Evolutionary conservation across 2,329 filamentous ascomycete genomes (phyloP), one percentile per base, ranked within the genome.

Genomic region (Coleophoma crateriformis): DNA sequence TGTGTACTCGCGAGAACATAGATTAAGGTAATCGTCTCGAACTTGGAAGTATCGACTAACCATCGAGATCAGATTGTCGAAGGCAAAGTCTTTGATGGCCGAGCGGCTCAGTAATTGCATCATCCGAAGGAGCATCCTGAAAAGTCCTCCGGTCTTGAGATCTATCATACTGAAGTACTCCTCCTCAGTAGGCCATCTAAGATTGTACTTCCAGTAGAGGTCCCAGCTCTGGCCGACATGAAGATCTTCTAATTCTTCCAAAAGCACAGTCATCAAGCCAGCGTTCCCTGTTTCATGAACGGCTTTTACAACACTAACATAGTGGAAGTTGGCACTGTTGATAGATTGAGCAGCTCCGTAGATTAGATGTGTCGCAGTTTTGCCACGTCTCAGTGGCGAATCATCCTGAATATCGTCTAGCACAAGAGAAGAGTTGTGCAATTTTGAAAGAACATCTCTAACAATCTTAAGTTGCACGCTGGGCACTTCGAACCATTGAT

Each of bases 351-450:
- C 56, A 6, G 43, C 32, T 0, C 69, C 68, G 46, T 64, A 71
- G 6, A 71, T 55, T 3, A 50, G 51, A 47, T 71, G 68, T 1
- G 66, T 56, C 0, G 67, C 52, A 7, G 67, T 65, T 13, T 55
- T 57, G 3, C 64, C 65, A 5, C 67, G 57, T 1, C 68, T 59
- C 2, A 67, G 53, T 2, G 47, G 27, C 0, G 68, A 69, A 2
- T 53, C 49, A 45, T 71, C 68, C 50, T 71, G 55, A 13, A 71
- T 58, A 51, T 71, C 68, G 45, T 69, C 68, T 4, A 71, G 38
- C 8, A 40, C 8, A 11, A 12, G 17, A 40, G 15, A 17, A 17
- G 38, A 11, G 17, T 40, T 40, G 15, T 40, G 33, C 10, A 35
- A n/a, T 10, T 10, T 10, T 10, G 10, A 10, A n/a, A 35, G 10